Evolutionary conservation across 2,329 filamentous ascomycete genomes (phyloP).

Genomic region (Chaetomiaceae sp.): DNA sequence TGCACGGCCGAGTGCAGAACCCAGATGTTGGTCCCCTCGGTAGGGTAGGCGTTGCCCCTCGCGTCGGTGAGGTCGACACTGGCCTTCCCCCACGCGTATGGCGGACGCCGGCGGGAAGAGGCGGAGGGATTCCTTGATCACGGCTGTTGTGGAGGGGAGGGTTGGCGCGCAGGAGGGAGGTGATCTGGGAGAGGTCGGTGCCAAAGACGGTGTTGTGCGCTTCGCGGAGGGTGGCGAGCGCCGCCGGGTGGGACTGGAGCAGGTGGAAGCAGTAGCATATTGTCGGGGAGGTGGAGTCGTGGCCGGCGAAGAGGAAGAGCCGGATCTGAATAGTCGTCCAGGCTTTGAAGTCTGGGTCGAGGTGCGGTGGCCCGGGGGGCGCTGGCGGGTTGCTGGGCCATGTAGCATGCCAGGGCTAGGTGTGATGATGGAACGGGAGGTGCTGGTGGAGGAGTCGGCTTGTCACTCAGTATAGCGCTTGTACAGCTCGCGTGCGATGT

Average conservation of each 20-base stretch:
- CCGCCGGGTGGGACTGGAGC: constrained; percentile 30
- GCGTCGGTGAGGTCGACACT: constrained; percentile 36
- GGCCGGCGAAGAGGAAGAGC: constrained; percentile 37
- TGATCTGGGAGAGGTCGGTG: background rate
- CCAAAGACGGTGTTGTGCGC: constrained; percentile 24
- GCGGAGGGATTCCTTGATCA: constrained; percentile 35
- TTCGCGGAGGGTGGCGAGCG: constrained; percentile 26
- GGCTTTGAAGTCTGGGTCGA: constrained; percentile 27
- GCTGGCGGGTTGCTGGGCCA: background rate
- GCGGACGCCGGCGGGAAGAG: constrained; percentile 32
- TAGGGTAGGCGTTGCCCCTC: constrained; percentile 38
- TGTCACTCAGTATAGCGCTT: background rate
- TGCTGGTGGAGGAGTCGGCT: too few species aligned
- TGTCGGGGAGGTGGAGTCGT: constrained; percentile 36
- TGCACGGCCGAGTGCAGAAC: constrained; percentile 31
- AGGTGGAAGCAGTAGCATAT: constrained; percentile 35
- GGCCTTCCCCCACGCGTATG: constrained; percentile 23
- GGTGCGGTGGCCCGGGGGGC: background rate
- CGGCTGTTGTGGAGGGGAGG: constrained; percentile 30
- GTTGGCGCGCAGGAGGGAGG: background rate
- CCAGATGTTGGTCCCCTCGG: constrained; percentile 35
- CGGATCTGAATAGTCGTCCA: constrained; percentile 58
- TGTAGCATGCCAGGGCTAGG: background rate
- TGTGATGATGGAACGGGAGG: background rate
- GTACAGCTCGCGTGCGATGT: background rate